These are phyloP conservation scores for Rhododendron ovatum DNA, from an alignment of 148 eudicot species.

Conservation along the genomic window DNA sequence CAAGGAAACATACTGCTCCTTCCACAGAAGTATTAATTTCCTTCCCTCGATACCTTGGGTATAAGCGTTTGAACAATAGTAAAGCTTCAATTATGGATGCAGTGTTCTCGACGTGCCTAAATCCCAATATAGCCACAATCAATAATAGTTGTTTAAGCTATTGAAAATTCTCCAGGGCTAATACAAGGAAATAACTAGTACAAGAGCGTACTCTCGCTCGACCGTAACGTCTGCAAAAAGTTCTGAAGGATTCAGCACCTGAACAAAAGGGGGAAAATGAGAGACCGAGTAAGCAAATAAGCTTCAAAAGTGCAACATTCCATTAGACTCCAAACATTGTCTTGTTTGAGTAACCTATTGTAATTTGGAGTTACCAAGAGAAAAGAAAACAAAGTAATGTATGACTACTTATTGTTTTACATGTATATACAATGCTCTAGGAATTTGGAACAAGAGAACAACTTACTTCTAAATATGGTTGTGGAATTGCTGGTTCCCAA, in stretches of 20 bases:
- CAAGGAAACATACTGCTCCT: conserved; percentile 20
- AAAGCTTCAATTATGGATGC: conserved; percentile 32
- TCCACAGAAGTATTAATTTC: conserved; percentile 24
- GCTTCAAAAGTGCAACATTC: neutral
- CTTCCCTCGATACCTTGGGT: conserved; percentile 23
- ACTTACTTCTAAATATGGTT: conserved; percentile 29
- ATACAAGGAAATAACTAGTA: neutral
- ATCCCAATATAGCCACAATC: neutral
- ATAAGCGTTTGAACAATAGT: conserved; percentile 19
- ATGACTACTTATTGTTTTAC: neutral
- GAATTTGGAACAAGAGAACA: neutral
- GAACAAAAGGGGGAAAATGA: neutral
- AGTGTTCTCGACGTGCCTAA: conserved; percentile 35
- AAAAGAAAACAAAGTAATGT: too few relatives aligned
- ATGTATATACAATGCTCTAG: neutral
- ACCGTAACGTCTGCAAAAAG: conserved; percentile 35
- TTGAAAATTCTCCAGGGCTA: too few relatives aligned
- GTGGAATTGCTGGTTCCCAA: conserved; percentile 44
- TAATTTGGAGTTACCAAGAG: too few relatives aligned
- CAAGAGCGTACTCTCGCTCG: conserved; percentile 30
- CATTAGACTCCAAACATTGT: neutral
- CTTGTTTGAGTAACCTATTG: neutral
- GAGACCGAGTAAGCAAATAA: neutral
- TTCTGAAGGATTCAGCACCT: conserved; percentile 33
- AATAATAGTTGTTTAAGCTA: neutral